A percentile compares a stretch with the other conserved stretches of the same genome.
These are phyloP conservation scores for Ceratocystis ficicola DNA, from an alignment of 2,329 filamentous ascomycete genomes.

Conservation along the genomic window DNA sequence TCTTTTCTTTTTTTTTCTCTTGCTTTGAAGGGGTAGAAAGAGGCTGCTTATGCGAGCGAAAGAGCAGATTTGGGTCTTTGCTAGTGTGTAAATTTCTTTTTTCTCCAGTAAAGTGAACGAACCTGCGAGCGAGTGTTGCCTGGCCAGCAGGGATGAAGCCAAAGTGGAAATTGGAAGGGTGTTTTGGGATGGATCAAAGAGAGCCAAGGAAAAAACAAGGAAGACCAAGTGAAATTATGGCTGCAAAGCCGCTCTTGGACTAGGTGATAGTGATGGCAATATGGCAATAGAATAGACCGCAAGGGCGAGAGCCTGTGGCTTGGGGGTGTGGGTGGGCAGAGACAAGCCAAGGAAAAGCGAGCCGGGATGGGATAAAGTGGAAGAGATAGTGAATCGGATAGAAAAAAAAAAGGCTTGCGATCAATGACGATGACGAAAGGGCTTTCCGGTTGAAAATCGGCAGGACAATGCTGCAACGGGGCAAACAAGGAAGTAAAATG, in stretches of 20 bases:
- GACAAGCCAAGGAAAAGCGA: neutral
- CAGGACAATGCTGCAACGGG: neutral
- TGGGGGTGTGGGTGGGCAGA: neutral
- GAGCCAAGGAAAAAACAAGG: neutral
- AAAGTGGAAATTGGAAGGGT: constrained; percentile 12
- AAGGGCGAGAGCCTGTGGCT: neutral
- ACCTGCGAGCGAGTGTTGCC: neutral
- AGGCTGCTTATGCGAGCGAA: neutral
- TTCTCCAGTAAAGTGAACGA: neutral
- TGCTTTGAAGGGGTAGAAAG: neutral
- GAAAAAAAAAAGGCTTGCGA: neutral
- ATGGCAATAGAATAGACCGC: no score
- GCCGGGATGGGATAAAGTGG: neutral
- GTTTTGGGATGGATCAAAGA: constrained; percentile 8
- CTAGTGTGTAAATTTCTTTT: neutral
- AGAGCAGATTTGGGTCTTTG: neutral
- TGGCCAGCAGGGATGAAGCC: neutral
- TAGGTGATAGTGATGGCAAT: neutral
- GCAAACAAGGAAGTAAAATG: neutral
- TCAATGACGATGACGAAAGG: neutral
- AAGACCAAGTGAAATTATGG: neutral
- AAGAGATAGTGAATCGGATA: neutral
- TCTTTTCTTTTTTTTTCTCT: neutral
- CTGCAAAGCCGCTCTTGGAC: neutral
- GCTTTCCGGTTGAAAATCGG: neutral